phyloP scores from a whole-genome alignment of 495 filamentous ascomycete genomes.

The Achaetomiella virescens region DNA sequence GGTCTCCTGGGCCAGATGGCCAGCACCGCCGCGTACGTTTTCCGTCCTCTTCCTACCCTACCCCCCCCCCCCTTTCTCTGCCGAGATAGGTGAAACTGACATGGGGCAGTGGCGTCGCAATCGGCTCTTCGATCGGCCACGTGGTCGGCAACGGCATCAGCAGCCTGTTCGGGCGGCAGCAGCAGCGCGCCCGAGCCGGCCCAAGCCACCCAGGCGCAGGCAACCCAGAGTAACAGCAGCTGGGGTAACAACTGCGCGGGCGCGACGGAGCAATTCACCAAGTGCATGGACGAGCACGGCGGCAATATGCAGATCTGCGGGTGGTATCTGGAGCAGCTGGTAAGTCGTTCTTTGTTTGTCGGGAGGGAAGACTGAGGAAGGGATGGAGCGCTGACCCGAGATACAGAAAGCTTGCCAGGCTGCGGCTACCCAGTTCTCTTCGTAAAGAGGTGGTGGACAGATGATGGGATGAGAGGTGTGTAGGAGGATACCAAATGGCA shows the following conservation, averaged over 20 bases:
- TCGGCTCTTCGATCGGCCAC: constrained; percentile 92
- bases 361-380: background rate
- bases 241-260: constrained; percentile 65
- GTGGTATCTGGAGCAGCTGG: constrained; percentile 95
- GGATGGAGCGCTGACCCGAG: constrained; percentile 11
- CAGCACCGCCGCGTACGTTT: constrained; percentile 72
- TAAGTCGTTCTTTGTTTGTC: background rate
- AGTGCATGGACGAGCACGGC: constrained; percentile 89
- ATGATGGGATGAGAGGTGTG: background rate
- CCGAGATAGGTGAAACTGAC: constrained; percentile 12
- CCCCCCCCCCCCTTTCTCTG: background rate
- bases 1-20: constrained; percentile 84
- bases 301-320: constrained; percentile 93
- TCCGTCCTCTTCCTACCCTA: constrained; percentile 9
- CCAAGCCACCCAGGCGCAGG: constrained; percentile 34
- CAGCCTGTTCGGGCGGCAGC: constrained; percentile 66
- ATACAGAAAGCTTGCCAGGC: constrained; percentile 83
- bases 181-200: constrained; percentile 51
- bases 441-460: constrained; percentile 1
- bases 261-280: constrained; percentile 79
- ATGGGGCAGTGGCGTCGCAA: constrained; percentile 75
- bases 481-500: background rate
- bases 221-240: constrained; percentile 40
- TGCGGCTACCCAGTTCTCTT: constrained; percentile 79
- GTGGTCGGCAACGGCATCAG: constrained; percentile 89